A percentile compares a stretch with the other conserved stretches of the same genome.
phyloP scores from a whole-genome alignment of 2,329 filamentous ascomycete species.

The Epichloe elymi region DNA sequence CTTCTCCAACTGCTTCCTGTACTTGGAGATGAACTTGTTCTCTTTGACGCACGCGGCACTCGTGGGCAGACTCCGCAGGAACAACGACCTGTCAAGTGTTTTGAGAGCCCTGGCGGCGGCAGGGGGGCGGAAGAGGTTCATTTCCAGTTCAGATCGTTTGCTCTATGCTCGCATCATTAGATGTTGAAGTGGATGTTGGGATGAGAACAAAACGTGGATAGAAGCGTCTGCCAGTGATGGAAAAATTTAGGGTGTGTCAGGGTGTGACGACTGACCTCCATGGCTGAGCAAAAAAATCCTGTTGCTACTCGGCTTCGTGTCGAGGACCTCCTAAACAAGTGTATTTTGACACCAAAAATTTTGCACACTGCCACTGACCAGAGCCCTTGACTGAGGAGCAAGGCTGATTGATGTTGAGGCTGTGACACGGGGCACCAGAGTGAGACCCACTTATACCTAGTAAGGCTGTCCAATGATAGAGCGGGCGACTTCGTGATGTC shows the following conservation, averaged over 20 bases:
- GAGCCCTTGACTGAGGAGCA: neutral
- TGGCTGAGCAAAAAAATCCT: slow-evolving; percentile 5
- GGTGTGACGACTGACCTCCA: slow-evolving; percentile 16
- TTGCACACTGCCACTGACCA: neutral
- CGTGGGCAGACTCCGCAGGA: slow-evolving; percentile 61
- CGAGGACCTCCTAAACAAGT: neutral
- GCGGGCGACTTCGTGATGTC: slow-evolving; percentile 1
- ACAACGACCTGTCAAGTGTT: slow-evolving; percentile 71
- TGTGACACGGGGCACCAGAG: too few relatives aligned
- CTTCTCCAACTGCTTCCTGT: slow-evolving; percentile 52
- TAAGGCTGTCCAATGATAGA: neutral
- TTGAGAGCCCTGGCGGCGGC: slow-evolving; percentile 62
- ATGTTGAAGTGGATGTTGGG: neutral
- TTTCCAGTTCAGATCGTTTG: slow-evolving; percentile 22
- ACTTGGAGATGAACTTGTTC: slow-evolving; percentile 58
- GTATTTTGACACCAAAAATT: neutral
- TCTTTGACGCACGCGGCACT: slow-evolving; percentile 69
- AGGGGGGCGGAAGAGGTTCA: slow-evolving; percentile 61
- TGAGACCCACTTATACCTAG: neutral
- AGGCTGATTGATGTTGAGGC: too few relatives aligned
- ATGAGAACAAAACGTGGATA: neutral
- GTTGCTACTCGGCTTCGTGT: neutral
- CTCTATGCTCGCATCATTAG: neutral
- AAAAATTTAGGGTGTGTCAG: neutral
- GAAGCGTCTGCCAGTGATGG: too few relatives aligned